A percentile compares a stretch with the other conserved stretches of the same genome.
phyloP scores from a whole-genome alignment of 2,329 filamentous ascomycete genomes.

The Alternaria angustiovoidea region DNA sequence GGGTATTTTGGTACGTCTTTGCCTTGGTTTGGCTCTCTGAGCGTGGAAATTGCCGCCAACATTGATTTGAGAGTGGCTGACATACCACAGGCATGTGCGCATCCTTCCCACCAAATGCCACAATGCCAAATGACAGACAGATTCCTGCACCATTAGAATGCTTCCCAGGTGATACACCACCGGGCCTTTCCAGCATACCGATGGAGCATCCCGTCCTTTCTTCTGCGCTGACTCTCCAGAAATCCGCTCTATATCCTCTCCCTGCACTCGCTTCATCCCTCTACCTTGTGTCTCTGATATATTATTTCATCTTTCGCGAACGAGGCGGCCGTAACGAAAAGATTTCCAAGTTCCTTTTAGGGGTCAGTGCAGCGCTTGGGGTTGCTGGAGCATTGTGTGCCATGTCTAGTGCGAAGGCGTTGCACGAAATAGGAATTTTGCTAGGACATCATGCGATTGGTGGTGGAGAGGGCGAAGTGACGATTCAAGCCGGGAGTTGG shows the following conservation, averaged over 20 bases:
- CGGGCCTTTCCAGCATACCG: constrained; percentile 7
- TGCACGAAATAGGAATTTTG: constrained; percentile 5
- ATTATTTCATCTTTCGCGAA: constrained; percentile 5
- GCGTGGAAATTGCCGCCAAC: not conserved
- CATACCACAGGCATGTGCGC: constrained; percentile 5
- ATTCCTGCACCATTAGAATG: not conserved
- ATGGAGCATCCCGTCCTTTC: constrained; percentile 3
- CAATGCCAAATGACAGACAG: not conserved
- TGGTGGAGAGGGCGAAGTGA: constrained; percentile 2
- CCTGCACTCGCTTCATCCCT: constrained; percentile 5
- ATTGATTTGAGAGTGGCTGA: not conserved
- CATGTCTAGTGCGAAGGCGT: constrained; percentile 7
- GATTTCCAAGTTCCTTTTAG: constrained; percentile 3
- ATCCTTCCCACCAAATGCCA: constrained; percentile 5
- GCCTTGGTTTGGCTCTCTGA: not conserved
- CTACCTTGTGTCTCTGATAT: constrained; percentile 3
- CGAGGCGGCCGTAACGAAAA: constrained; percentile 9
- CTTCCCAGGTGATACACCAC: constrained; percentile 7
- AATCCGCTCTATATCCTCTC: constrained; percentile 8
- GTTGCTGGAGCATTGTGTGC: constrained; percentile 11
- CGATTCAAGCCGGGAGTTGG: constrained; percentile 5
- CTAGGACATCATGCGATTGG: constrained; percentile 2
- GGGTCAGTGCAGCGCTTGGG: constrained; percentile 10
- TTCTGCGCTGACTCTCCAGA: constrained; percentile 7
- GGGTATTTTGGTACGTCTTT: constrained; percentile 15